A percentile compares a stretch with the other conserved stretches of the same genome.
These are phyloP conservation scores for Sporothrix pseudoabietina DNA, from an alignment of 2,329 filamentous ascomycete genomes.

Conservation along the genomic window DNA sequence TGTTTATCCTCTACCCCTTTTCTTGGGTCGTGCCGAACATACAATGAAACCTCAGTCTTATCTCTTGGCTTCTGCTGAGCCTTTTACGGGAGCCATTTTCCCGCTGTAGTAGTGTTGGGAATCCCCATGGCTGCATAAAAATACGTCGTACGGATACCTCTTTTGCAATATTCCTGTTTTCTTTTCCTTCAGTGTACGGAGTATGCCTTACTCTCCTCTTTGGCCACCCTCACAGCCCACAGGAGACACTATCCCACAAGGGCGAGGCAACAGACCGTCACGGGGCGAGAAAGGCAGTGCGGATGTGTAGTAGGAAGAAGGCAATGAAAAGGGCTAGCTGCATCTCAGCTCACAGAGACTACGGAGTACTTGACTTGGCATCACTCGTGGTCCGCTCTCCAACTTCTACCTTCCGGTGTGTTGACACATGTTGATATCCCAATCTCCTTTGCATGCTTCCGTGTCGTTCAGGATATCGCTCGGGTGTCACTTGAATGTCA, in stretches of 20 bases:
- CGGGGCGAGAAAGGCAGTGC: background rate
- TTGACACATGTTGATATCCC: background rate
- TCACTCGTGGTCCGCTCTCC: background rate
- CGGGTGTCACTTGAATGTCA: background rate
- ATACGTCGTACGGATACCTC: background rate
- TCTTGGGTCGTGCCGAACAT: background rate
- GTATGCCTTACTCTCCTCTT: background rate
- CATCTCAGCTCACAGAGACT: background rate
- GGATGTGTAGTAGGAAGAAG: background rate
- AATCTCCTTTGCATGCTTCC: background rate
- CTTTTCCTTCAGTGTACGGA: background rate
- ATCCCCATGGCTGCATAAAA: background rate
- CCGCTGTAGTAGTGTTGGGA: background rate
- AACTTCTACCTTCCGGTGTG: background rate
- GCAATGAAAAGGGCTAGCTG: background rate
- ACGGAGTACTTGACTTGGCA: background rate
- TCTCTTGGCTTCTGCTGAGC: background rate
- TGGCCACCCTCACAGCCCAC: background rate
- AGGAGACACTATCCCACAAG: background rate
- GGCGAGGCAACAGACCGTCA: background rate
- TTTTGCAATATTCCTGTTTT: background rate
- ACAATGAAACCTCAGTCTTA: conserved; percentile 16
- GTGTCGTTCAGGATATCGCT: background rate
- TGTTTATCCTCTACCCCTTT: background rate
- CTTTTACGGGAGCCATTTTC: background rate